Evolutionary conservation across 2,329 filamentous ascomycete species (phyloP), one percentile per base, ranked within the genome.

Genomic region (Phaeosphaeriaceae sp.): DNA sequence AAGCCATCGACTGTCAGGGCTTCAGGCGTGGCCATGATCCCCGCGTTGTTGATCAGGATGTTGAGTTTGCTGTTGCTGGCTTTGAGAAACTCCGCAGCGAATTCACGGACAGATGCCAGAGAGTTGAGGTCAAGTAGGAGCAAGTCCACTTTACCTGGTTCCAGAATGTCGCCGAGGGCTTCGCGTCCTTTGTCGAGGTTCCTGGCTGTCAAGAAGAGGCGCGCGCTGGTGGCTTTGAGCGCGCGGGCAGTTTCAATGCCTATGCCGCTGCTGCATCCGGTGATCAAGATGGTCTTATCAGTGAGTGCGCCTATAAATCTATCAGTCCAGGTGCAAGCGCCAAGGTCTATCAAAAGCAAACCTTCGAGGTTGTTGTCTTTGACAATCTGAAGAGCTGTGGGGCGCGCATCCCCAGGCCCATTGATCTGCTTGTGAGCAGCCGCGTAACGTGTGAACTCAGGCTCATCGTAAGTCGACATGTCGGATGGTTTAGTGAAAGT

Each of bases 221-320:
- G 79, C 1, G 82, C 81, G 13, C 82, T 82, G 0, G 84, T 82
- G 13, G 76, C 69, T 21, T 76, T 69, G 22, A 85, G 73, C 2
- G 82, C 82, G 9, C 77, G 61, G 6, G 65, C 57, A 2, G 68
- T 72, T 45, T 73, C 69, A 10, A 64, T 62, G 15, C 70, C 71
- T 13, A 75, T 60, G 2, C 70, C 70, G 22, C 62, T 65, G 2
- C 69, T 65, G 46, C 48, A 54, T 21, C 70, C 70, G 1, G 70
- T 73, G 46, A 73, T 60, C 25, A 73, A 54, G 45, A 67, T 22
- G 15, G 62, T 72, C 54, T 70, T 71, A 27, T 59, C 66, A 1
- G 68, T 54, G 6, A 77, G 65, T 7, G 60, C 54, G 21, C 79
- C 76, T 54, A 68, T 21, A 31, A 33, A 19, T 48, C 24, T 1